phyloP scores from a whole-genome alignment of 2,329 filamentous ascomycete genomes.

The Aspergillus alliaceus region DNA sequence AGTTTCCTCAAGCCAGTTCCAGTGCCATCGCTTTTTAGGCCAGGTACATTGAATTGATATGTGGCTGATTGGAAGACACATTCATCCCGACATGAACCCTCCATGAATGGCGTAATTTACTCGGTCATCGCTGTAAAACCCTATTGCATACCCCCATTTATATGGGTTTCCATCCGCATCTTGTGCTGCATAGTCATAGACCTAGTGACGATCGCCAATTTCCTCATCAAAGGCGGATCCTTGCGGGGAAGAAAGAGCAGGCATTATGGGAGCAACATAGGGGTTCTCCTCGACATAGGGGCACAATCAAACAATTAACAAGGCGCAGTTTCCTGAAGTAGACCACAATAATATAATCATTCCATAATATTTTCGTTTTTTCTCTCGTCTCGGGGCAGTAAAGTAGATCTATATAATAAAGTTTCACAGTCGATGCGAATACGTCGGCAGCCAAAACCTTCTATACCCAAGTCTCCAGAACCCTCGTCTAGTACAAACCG shows the following conservation, averaged over 20 bases:
- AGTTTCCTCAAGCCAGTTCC: slow-evolving; percentile 62
- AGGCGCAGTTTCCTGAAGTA: background rate
- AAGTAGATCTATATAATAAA: no score
- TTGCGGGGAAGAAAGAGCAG: slow-evolving; percentile 17
- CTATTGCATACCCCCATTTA: slow-evolving; percentile 63
- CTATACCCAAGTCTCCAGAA: no score
- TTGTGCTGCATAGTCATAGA: slow-evolving; percentile 58
- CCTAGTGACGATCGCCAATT: slow-evolving; percentile 54
- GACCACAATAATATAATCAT: background rate
- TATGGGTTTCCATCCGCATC: slow-evolving; percentile 51
- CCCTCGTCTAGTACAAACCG: no score
- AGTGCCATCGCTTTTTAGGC: slow-evolving; percentile 59
- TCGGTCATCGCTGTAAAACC: slow-evolving; percentile 57
- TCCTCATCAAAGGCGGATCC: slow-evolving; percentile 49
- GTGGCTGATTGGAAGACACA: slow-evolving; percentile 56
- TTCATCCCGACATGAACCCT: slow-evolving; percentile 58
- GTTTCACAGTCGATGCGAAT: no score
- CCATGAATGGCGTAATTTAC: slow-evolving; percentile 62
- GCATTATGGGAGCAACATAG: slow-evolving; percentile 13
- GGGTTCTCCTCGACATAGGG: background rate
- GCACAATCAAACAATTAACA: background rate
- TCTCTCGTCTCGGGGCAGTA: background rate
- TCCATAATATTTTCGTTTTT: background rate
- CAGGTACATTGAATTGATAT: slow-evolving; percentile 61
- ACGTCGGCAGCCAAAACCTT: no score